Base-by-base conservation (phyloP, 768 basidiomycete genomes). In the Macrolepiota dolichaula region DNA sequence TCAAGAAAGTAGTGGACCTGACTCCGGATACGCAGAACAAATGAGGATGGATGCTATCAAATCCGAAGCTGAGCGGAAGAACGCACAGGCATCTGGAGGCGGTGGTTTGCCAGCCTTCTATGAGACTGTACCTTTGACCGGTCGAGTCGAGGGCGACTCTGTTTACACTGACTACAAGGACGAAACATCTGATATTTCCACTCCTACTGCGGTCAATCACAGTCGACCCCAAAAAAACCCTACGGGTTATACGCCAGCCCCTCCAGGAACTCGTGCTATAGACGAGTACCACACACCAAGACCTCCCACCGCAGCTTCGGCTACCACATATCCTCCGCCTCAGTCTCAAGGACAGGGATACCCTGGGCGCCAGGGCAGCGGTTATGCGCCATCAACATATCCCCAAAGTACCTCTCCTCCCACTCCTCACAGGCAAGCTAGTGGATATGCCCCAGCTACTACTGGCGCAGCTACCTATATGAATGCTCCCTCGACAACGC, bases 1-100 rank as follows among this genome's bases (percentile, higher is more conserved):
- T 15, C 73, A 71, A 25, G 71, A 77, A 47, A 73, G 71, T 24
- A 51, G 65, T 15, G 75, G 71, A 10, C 50, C 50, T 32, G 68
- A 36, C 51, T 49, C 55, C 61, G 64, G 66, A 29, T 81, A 85
- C 65, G 76, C 79, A 2, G 89, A 93, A 1, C 85, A 84, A 69
- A 74, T 92, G 80, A 88, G 90, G 29, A 74, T 94, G 61, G 91
- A 92, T 64, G 92, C 92, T 15, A 85, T 94, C 66, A 92, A 92
- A 68, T 92, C 92, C 9, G 92, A 94, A 69, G 87, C 84, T 5
- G 92, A 94, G 66, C 83, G 92, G 63, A 94, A 92, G 70, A 88
- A 88, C 12, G 55, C 80, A 80, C 36, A 86, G 86, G 64, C 76
- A 76, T 62, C 76, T 79, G 9, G 74, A 74, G 44, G 91, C 92